Base-by-base conservation (phyloP, 1,284 basidiomycete genomes). In the Coriolopsis trogii region DNA sequence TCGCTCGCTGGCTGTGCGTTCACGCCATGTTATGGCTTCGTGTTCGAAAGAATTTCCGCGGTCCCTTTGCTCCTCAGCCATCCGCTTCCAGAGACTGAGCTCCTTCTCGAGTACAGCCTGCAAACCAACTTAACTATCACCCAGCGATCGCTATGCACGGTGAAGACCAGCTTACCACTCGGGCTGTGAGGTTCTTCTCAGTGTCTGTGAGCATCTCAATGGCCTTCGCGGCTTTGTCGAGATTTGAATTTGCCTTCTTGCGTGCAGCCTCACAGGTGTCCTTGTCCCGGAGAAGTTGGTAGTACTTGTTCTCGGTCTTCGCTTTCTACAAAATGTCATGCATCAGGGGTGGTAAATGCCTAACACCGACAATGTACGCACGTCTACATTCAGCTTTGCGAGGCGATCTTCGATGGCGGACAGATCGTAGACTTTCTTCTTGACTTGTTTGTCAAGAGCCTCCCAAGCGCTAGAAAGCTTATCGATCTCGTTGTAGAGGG, bases 281-380 rank as follows among this genome's bases (percentile, higher is more conserved):
- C 68, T 93, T 95, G 51, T 89, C 85, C 28, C 93, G 85, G 89
- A 96, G 93, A 5, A 89, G 87, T 23, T 91, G 83, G 68, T 89
- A 98, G 70, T 87, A 98, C 72, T 95, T 97, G 76, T 95, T 97
- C 63, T 98, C 95, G 18, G 91, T 87, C 72, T 96, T 98, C 12
- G 93, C 91, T 87, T 84, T 90, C 84, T 89, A 63, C 39, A 21
- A 28, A 10, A 25, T 24, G 16, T 28, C 7, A 29, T 46, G 30
- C 10, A 42, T 37, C 31, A 41, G n/a, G 25, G 13, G 3, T 36
- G 15, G 6, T 20, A 8, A 18, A 13, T 0, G 15, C 4, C 24
- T 28, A 12, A 13, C 26, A 24, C 15, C 30, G 37, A 33, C 25
- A 28, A 51, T 18, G 53, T 15, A 45, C 34, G n/a, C 56, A 91